Conservation (phyloP, 257 asterid genomes). For the Capsicum pubescens region DNA sequence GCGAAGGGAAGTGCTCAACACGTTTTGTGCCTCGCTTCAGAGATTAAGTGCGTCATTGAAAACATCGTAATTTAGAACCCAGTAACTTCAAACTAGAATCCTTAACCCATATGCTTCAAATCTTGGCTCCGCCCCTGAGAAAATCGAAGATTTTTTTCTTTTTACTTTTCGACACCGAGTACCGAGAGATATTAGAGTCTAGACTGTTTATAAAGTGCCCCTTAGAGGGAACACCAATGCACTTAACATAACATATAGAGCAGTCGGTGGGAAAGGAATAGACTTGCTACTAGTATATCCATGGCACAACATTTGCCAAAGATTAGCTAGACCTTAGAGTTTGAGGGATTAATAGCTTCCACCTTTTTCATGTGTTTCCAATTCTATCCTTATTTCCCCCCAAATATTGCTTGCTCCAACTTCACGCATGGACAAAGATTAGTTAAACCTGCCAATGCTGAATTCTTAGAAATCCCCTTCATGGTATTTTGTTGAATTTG, state of each 20-base stretch:
- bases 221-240: neutral
- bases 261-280: neutral
- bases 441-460: neutral
- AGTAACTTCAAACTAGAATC: neutral
- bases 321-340: neutral
- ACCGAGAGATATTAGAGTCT: neutral
- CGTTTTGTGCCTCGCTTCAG: no score
- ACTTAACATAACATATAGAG: neutral
- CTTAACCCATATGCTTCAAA: neutral
- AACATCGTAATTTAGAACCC: neutral
- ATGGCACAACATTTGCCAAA: neutral
- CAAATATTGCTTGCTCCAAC: neutral
- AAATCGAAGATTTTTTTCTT: neutral
- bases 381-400: neutral
- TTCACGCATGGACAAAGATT: neutral
- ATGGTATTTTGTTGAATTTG: neutral
- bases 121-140: neutral
- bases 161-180: neutral
- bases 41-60: no score
- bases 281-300: neutral
- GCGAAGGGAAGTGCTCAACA: no score
- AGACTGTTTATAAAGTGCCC: neutral
- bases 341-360: neutral
- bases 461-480: constrained; percentile 9
- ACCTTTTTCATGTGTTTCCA: neutral